Percentiles rank a stretch among this genome's conserved stretches.
Conservation (phyloP, 352 stramenopile genomes). For the Hyaloperonospora brassicae region DNA sequence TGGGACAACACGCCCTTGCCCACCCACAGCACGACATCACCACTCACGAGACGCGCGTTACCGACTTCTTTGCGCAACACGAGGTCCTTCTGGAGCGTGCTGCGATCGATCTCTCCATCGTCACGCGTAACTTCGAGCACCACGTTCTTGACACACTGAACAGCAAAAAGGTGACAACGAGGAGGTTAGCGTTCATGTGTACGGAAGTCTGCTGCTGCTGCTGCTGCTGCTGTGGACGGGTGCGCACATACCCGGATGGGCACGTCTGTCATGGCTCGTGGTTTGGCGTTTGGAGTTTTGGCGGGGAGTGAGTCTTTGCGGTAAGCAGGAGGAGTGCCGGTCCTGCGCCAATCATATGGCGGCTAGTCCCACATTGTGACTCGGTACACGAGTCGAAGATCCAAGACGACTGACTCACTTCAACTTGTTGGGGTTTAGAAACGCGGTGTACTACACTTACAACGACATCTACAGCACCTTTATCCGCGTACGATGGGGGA, state of each 20-base stretch:
- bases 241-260: slow-evolving; percentile 18
- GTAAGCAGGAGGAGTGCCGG: slow-evolving; percentile 28
- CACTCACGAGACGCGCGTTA: slow-evolving; percentile 70
- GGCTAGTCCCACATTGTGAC: not conserved
- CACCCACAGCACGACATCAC: slow-evolving; percentile 66
- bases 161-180: not conserved
- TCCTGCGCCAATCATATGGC: slow-evolving; percentile 14
- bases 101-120: slow-evolving; percentile 34
- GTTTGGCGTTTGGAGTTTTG: slow-evolving; percentile 16
- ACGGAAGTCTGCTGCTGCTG: not conserved
- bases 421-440: too few relatives aligned
- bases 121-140: slow-evolving; percentile 43
- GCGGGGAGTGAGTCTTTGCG: slow-evolving; percentile 30
- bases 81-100: slow-evolving; percentile 33
- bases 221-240: too few relatives aligned
- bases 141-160: slow-evolving; percentile 48
- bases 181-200: too few relatives aligned
- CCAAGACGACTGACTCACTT: too few relatives aligned
- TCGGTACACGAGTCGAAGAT: too few relatives aligned
- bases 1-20: slow-evolving; percentile 38
- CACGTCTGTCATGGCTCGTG: slow-evolving; percentile 21
- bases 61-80: slow-evolving; percentile 72
- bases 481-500: not conserved
- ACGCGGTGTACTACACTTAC: too few relatives aligned
- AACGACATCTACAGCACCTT: slow-evolving; percentile 7